Evolutionary conservation across 257 asterid genomes (phyloP).

Genomic region (Jacaranda copaia): DNA sequence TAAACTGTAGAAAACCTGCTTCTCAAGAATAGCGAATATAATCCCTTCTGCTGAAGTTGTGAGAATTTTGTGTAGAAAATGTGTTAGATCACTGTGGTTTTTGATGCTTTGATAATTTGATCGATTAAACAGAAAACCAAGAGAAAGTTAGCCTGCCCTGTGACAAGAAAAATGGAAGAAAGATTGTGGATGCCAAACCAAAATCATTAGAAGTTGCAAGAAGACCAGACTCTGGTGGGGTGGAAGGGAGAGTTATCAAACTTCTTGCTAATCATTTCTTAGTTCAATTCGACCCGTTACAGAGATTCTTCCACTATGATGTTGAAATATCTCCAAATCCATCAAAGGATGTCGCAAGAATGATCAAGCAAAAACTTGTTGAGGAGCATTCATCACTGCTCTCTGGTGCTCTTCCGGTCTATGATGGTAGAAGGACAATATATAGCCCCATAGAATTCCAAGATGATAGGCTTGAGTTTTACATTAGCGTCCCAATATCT

Average conservation of each 20-base stretch:
- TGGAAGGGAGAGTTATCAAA: slow-evolving; percentile 71
- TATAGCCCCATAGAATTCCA: slow-evolving; percentile 85
- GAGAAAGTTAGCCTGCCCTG: slow-evolving; percentile 33
- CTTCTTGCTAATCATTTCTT: slow-evolving; percentile 91
- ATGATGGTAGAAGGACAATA: slow-evolving; percentile 78
- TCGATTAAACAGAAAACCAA: slow-evolving; percentile 20
- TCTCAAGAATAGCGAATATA: background rate
- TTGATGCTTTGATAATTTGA: background rate
- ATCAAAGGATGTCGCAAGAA: slow-evolving; percentile 77
- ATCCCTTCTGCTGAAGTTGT: background rate
- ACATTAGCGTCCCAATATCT: slow-evolving; percentile 68
- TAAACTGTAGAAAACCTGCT: background rate
- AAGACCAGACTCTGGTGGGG: slow-evolving; percentile 96
- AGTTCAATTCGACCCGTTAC: slow-evolving; percentile 73
- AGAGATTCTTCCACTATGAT: slow-evolving; percentile 81
- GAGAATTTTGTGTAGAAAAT: background rate
- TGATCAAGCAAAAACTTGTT: slow-evolving; percentile 73
- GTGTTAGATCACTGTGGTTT: background rate
- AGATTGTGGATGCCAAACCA: slow-evolving; percentile 39
- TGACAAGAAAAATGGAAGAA: slow-evolving; percentile 49
- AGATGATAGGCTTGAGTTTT: slow-evolving; percentile 68
- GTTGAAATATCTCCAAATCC: slow-evolving; percentile 87
- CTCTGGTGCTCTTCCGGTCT: slow-evolving; percentile 75
- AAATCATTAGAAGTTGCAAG: slow-evolving; percentile 62
- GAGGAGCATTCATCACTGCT: slow-evolving; percentile 56